These are phyloP conservation scores for Saccharomyces hybrid DNA, from an alignment of 1,139 yeast species.

Conservation along the genomic window DNA sequence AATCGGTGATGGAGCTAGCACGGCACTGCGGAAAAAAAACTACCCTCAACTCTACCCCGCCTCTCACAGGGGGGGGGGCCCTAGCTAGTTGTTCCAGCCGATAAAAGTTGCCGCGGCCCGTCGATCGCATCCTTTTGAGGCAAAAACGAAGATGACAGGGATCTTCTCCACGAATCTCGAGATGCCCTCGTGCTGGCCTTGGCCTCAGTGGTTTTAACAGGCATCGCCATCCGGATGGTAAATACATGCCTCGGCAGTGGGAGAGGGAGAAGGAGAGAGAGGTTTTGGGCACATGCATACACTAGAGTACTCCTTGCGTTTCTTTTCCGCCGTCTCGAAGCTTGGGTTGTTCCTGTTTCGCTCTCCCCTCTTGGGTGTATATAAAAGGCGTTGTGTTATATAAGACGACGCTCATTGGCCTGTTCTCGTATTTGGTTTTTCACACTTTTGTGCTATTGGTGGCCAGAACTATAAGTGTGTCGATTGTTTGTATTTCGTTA, in stretches of 20 bases:
- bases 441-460: not conserved
- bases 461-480: not conserved
- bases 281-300: not conserved
- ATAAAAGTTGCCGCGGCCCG: conserved; percentile 1
- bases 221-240: not conserved
- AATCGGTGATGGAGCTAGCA: not conserved
- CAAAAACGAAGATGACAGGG: not conserved
- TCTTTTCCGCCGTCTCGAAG: not conserved
- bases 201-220: not conserved
- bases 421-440: not conserved
- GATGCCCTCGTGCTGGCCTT: not conserved
- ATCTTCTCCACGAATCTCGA: not conserved
- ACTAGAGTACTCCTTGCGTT: not conserved
- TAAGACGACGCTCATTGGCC: conserved; percentile 1
- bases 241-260: not conserved
- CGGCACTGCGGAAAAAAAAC: not conserved
- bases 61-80: not conserved
- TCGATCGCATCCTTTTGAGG: not conserved
- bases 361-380: not conserved
- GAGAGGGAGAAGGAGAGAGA: not conserved
- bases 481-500: not conserved
- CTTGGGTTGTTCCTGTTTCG: not conserved
- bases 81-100: not conserved
- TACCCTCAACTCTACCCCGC: not conserved
- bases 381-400: not conserved